Percentiles rank a stretch among this genome's conserved stretches.
Conservation (phyloP, 331 rosid genomes). For the Erythrophleum ivorense region DNA sequence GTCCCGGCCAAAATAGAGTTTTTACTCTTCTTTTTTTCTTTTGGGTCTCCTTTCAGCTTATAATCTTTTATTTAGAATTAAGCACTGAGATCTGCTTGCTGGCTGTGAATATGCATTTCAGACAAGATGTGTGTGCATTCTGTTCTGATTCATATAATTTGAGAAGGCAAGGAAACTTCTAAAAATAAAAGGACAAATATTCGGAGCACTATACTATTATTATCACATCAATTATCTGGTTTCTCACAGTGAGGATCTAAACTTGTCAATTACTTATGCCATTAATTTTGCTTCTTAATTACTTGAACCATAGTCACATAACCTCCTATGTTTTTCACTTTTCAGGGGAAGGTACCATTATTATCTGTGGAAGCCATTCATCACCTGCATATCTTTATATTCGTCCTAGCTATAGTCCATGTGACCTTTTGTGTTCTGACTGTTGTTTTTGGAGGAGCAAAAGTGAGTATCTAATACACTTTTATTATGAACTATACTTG, state of each 20-base stretch:
- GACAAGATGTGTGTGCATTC: neutral
- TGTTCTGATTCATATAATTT: neutral
- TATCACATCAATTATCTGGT: neutral
- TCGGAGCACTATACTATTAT: neutral
- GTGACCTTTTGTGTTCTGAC: constrained; percentile 70
- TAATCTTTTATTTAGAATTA: neutral
- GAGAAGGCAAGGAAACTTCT: neutral
- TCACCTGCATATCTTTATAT: constrained; percentile 69
- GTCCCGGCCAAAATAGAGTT: neutral
- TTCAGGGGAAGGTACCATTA: constrained; percentile 67
- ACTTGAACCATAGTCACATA: neutral
- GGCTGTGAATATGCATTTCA: neutral
- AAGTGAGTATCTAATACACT: constrained; percentile 46
- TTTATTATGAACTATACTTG: neutral
- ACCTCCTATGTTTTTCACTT: neutral
- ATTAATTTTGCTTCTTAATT: neutral
- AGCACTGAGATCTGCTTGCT: neutral
- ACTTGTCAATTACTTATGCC: neutral
- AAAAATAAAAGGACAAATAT: neutral
- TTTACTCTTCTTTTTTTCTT: neutral
- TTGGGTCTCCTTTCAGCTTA: neutral
- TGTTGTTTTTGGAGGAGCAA: constrained; percentile 57
- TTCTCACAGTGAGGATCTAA: neutral
- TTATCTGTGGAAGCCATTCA: constrained; percentile 67
- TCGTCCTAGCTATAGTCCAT: constrained; percentile 68